Evolutionary conservation across 768 basidiomycete species (phyloP), one percentile per base, ranked within the genome.

Genomic region (Auricularia heimuer): DNA sequence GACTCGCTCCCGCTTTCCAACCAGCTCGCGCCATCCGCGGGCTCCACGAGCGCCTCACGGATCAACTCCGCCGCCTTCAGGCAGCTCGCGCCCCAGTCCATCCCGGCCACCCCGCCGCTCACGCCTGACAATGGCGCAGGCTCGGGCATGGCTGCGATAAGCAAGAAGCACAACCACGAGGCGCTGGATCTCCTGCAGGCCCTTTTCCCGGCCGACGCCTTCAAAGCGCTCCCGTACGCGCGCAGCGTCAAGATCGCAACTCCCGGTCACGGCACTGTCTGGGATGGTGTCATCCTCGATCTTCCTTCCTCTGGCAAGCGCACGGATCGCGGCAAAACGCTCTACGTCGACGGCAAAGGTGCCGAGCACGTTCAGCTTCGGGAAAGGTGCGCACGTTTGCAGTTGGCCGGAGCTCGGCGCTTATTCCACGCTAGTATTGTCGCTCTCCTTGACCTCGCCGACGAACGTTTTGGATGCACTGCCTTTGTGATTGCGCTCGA

Each of bases 301-400:
- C 75, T 91, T 21, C 90, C 89, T 7, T 42, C 39, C 39, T 33
- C 64, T 51, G 54, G 54, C 58, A 63, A 63, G 12, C 37, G 35
- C 33, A 61, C 34, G 3, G 84, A 82, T 62, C 79, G 82, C 67
- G 76, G 85, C 54, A 90, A 84, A 78, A 92, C 89, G 11, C 79
- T 95, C 24, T 95, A 92, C 70, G 88, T 94, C 54, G 87, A 91
- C 71, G 89, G 89, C 67, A 90, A 92, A 79, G 88, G 84, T 68
- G 89, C 90, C 37, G 84, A 88, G 65, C 81, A 84, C 34, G 87
- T 93, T 70, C 88, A 85, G 73, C 78, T 94, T 54, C 82, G 91
- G 68, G 91, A 94, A 80, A 92, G 92, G 90, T 91, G 69, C 51
- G 75, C 72, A 29, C 34, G 61, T 61, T 39, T 36, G 61, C 37